Evolutionary conservation across 2,329 filamentous ascomycete species (phyloP), one percentile per base, ranked within the genome.

Genomic region (Davidsoniella neocaledoniae): DNA sequence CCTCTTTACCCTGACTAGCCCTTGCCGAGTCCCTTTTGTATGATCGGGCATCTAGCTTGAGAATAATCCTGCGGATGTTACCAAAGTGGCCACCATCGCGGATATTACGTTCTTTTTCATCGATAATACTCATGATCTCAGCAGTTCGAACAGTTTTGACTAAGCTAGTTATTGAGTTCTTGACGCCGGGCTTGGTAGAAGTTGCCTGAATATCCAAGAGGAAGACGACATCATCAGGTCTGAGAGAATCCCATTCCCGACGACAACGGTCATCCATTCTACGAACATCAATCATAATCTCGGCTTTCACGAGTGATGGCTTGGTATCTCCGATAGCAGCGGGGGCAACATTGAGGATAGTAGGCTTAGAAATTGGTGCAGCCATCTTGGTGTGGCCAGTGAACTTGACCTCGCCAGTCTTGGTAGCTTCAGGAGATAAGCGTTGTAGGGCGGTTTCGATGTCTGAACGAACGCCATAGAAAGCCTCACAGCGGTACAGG

Each of bases 401-500:
- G 60, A 96, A 96, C 4, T 68, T 71, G 0, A 75, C 81, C 55
- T 78, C 76, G n/a, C 81, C 83, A 37, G 76, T 70, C 39, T 73
- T 73, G 52, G 71, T 73, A 19, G 68, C 60, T 55, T 80, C 77
- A 2, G 90, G 88, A 56, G 82, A 78, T 53, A 98, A 67, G 43
- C 86, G 79, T 59, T 83, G 84, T 46, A 96, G 62, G 5, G 83
- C 79, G 44, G 85, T 77, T 61, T 94, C 86, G 51, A 98, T 79
- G 61, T 98, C 86, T 59, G 87, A 90, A 43, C 87, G 79, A 53
- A 98, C 90, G 53, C 86, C 85, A 62, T 93, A 96, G 62, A 96
- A 95, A 0, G 90, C 77, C 63, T 98, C 91, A 52, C 81, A 84
- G 39, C 90, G 79, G 61, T 94, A 91, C 7, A 98, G 69, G 12